Conservation (phyloP, 2,329 filamentous ascomycete species). For the Fusarium heterosporum region DNA sequence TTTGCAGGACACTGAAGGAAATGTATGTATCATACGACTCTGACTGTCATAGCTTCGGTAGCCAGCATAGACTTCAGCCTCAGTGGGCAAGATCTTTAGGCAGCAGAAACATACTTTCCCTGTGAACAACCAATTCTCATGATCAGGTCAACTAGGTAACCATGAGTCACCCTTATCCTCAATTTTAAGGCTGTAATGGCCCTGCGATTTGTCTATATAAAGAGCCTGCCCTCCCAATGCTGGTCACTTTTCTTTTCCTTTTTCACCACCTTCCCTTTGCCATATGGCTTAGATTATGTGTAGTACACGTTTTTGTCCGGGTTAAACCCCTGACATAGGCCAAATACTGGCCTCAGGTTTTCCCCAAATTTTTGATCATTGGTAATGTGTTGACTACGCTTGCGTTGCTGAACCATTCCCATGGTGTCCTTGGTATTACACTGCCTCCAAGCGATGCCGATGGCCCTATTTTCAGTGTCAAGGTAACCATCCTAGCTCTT, state of each 20-base stretch:
- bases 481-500: conserved; percentile 4
- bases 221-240: background rate
- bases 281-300: conserved; percentile 44
- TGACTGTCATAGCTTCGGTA: background rate
- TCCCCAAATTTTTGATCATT: conserved; percentile 36
- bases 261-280: conserved; percentile 40
- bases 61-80: conserved; percentile 9
- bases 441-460: conserved; percentile 44
- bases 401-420: conserved; percentile 28
- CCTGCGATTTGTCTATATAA: conserved; percentile 25
- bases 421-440: conserved; percentile 47
- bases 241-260: conserved; percentile 14
- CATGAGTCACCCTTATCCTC: conserved; percentile 10
- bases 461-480: background rate
- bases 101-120: background rate
- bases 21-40: background rate
- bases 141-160: background rate
- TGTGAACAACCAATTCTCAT: background rate
- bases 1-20: background rate
- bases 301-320: conserved; percentile 49
- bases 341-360: conserved; percentile 4
- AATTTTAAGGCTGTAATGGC: conserved; percentile 7
- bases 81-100: conserved; percentile 4
- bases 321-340: conserved; percentile 40
- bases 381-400: conserved; percentile 30